Base-by-base conservation (phyloP, 441 rosid species). In the Erysimum pusillum region DNA sequence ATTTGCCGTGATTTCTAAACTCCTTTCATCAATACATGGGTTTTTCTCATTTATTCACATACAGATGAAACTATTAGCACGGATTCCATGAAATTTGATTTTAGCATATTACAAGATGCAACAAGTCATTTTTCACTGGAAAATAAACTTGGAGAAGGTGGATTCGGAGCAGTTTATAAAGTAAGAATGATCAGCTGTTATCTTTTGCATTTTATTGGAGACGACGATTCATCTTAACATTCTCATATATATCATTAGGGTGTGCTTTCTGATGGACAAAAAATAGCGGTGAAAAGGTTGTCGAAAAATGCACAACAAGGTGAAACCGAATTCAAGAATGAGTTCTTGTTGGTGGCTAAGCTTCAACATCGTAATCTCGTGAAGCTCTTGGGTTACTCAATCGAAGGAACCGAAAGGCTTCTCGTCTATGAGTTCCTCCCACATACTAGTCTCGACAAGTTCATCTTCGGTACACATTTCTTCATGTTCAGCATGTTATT, bases 81-180 rank as follows among this genome's bases (percentile, higher is more conserved):
- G 41, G 66, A 79, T 49, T 53, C 69, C 18, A 39, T 81, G 69
- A 73, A 51, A 59, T 81, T 80, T 51, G 70, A 79, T 64, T 85
- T 85, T 45, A 46, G 20, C 36, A 53, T 62, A 4, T 76, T 85
- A 41, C 66, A 77, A 76, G 75, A 31, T 15, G 85, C 88, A 38
- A 85, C 90, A 38, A 73, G 77, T 52, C 41, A 76, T 17, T 87
- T 85, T 54, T 85, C 87, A 9, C 28, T 61, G 2, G 78, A 53
- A 18, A 87, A 82, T 46, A 87, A 80, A 78, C 83, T 87, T 20
- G 87, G 88, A 57, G 80, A 82, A 83, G 86, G 88, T 31, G 88
- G 88, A 49, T 82, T 83, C 67, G 85, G 83, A 56, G 28, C 78
- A 34, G 83, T 84, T 60, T 81, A 79, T 49, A 81, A 84, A 82